Percentiles rank a stretch among this genome's conserved stretches.
phyloP scores from a whole-genome alignment of 192 early-diverging fungal species.

The Chytriomyces sp. region DNA sequence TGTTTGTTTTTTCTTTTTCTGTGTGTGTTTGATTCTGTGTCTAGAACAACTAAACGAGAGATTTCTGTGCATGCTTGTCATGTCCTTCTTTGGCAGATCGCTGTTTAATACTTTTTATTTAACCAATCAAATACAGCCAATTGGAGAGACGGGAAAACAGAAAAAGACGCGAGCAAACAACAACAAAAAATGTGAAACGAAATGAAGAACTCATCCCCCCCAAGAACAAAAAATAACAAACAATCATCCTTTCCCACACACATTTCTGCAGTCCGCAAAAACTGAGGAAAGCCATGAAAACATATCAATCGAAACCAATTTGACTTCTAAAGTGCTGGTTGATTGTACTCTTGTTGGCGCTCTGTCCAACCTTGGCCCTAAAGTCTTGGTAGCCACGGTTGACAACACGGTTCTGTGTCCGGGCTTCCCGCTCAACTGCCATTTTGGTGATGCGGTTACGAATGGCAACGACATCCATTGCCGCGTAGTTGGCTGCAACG shows the following conservation, averaged over 20 bases:
- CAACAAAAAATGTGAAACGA: not conserved
- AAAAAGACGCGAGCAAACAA: not conserved
- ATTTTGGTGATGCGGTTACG: conserved; percentile 10
- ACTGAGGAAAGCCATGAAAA: not conserved
- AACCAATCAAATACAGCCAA: too few species aligned
- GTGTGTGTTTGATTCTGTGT: too few species aligned
- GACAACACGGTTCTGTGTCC: conserved; percentile 30
- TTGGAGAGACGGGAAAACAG: too few species aligned
- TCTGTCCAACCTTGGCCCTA: conserved; percentile 25
- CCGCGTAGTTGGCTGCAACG: conserved; percentile 33
- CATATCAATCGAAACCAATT: conserved; percentile 37
- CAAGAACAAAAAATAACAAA: too few species aligned
- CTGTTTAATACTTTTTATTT: too few species aligned
- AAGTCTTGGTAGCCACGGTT: conserved; percentile 33
- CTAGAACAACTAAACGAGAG: too few species aligned
- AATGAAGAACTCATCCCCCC: not conserved
- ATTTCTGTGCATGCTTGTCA: too few species aligned
- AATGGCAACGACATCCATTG: conserved; percentile 34
- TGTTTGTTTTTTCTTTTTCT: too few species aligned
- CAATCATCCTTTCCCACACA: not conserved
- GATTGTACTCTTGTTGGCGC: conserved; percentile 33
- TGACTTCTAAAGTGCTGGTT: conserved; percentile 38
- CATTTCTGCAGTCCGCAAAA: not conserved
- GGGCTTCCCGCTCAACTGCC: conserved; percentile 32
- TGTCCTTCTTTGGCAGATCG: too few species aligned